phyloP scores from a whole-genome alignment of 495 filamentous ascomycete genomes.

The Aspergillus homomorphus region DNA sequence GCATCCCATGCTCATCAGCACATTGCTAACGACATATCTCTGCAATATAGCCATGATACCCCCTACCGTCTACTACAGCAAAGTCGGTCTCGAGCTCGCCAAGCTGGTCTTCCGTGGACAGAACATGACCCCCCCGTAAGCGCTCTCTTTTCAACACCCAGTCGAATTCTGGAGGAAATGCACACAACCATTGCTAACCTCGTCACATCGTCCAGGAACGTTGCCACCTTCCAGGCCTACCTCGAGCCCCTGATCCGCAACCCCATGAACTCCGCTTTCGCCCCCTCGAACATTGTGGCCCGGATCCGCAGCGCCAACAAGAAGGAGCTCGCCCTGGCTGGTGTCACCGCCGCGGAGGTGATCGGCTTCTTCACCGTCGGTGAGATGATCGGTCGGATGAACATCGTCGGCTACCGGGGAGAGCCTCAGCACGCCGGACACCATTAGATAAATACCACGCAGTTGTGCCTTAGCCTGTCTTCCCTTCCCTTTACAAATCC shows the following conservation, averaged over 20 bases:
- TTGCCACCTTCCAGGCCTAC: constrained; percentile 82
- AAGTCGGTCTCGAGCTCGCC: constrained; percentile 79
- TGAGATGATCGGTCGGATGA: constrained; percentile 91
- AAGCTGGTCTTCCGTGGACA: constrained; percentile 85
- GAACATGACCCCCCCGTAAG: constrained; percentile 94
- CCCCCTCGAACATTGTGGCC: constrained; percentile 54
- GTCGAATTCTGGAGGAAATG: background rate
- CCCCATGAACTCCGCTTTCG: constrained; percentile 50
- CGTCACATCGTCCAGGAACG: constrained; percentile 38
- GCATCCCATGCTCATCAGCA: constrained; percentile 1
- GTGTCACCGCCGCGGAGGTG: constrained; percentile 79
- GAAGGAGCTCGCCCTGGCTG: constrained; percentile 63
- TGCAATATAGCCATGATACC: constrained; percentile 70
- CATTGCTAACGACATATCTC: constrained; percentile 29
- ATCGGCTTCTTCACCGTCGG: constrained; percentile 97
- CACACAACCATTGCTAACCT: constrained; percentile 19
- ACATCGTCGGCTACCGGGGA: constrained; percentile 89
- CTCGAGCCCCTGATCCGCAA: constrained; percentile 72
- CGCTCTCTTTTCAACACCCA: constrained; percentile 15
- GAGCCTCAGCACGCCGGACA: constrained; percentile 48
- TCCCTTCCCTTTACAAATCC: constrained; percentile 17
- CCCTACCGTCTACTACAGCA: constrained; percentile 82
- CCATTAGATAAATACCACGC: constrained; percentile 52
- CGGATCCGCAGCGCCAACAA: constrained; percentile 65
- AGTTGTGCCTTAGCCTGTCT: constrained; percentile 30